Evolutionary conservation across 805 yeast genomes (phyloP), one percentile per base, ranked within the genome.

Genomic region (Saturnispora mendoncae): DNA sequence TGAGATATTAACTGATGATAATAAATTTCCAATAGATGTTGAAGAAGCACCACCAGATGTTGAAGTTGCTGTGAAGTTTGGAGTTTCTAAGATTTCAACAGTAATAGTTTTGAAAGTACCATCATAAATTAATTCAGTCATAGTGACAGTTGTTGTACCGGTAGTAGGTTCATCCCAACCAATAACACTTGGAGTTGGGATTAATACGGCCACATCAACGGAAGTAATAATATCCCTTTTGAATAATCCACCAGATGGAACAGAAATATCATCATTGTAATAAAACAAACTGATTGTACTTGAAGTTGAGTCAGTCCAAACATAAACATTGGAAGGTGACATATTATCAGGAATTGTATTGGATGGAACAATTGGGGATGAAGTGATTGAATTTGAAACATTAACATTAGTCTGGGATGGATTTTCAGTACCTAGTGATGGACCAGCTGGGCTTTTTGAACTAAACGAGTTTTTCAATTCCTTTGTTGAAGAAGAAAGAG

Each of bases 111-210:
- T 35, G 21, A 35, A 35, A 13, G 18, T 8, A 17, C 38, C 38
- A 35, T 35, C 31, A 21, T 24, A 9, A 10, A 25, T 20, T 20
- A 35, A 35, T 25, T 35, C 38, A 9, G 38, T 35, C 5, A 24
- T 20, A 25, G 19, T 25, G 7, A 20, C 21, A 5, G 38, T 35
- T 8, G 31, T 35, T n/a, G 38, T 35, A 25, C 31, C 30, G 8
- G 36, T 31, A 6, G 20, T 17, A 17, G 36, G 18, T 28, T 31
- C 18, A 12, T 25, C 36, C 41, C 36, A 38, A 13, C 36, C 36
- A 36, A 36, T 21, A n/a, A 24, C 39, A 20, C 25, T 36, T 20
- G 39, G 39, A 7, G 39, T 36, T 36, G 39, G 39, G 28, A 36
- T 36, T 18, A 36, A 36, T 20, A 30, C 33, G 4, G 39, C 39